Conservation (phyloP, 148 eudicot genomes). For the Amaranthus palmeri region DNA sequence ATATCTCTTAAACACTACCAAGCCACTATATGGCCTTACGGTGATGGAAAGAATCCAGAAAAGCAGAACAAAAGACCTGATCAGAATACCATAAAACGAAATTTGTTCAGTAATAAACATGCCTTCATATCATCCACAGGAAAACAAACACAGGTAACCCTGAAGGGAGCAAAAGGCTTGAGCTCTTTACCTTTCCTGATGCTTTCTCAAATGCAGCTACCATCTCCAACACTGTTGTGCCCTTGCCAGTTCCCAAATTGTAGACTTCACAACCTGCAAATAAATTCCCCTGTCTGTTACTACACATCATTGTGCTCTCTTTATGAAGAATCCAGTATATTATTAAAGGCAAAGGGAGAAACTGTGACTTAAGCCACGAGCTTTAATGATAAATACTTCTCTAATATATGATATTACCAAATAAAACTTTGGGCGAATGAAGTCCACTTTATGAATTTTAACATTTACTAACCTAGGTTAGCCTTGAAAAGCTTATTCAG, state of each 20-base stretch:
- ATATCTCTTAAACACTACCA: too few relatives aligned
- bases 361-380: not conserved
- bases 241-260: conserved; percentile 95
- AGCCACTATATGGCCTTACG: not conserved
- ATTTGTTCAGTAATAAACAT: not conserved
- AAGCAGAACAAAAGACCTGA: not conserved
- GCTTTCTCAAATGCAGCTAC: conserved; percentile 95
- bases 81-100: not conserved
- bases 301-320: not conserved
- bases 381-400: not conserved
- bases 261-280: conserved; percentile 87
- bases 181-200: conserved; percentile 75
- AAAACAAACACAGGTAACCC: not conserved
- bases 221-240: conserved; percentile 94
- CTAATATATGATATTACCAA: too few relatives aligned
- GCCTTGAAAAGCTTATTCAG: conserved; percentile 63
- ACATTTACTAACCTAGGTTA: conserved; percentile 48
- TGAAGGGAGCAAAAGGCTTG: conserved; percentile 2
- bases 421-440: too few relatives aligned
- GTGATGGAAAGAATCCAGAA: not conserved
- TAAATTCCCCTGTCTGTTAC: not conserved
- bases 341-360: too few relatives aligned
- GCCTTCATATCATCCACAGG: not conserved
- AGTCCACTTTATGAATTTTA: not conserved
- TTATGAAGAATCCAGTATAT: too few relatives aligned